Conservation (phyloP, 2,329 filamentous ascomycete genomes). For the Plectosphaerella sp. region DNA sequence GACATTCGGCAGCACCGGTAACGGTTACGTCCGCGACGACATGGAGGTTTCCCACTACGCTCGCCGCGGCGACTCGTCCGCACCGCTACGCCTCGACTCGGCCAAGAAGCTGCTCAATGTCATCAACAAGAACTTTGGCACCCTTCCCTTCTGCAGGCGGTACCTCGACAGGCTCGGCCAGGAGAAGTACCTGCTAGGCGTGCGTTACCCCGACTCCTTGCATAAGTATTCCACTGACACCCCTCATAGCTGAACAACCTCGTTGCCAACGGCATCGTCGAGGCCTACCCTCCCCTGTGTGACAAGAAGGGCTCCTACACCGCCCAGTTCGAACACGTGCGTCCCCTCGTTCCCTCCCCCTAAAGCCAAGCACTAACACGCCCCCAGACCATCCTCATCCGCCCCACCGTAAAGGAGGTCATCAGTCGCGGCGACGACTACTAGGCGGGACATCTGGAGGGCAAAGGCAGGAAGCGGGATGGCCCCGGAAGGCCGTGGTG, state of each 20-base stretch:
- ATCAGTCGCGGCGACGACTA: slow-evolving; percentile 84
- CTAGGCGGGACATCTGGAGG: slow-evolving; percentile 31
- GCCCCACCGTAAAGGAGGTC: slow-evolving; percentile 80
- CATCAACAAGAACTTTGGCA: slow-evolving; percentile 96
- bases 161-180: slow-evolving; percentile 91
- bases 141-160: slow-evolving; percentile 82
- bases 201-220: slow-evolving; percentile 42
- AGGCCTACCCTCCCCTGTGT: slow-evolving; percentile 83
- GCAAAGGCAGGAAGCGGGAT: too few relatives aligned
- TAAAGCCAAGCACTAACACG: background rate
- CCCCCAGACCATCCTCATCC: slow-evolving; percentile 66
- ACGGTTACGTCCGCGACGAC: slow-evolving; percentile 71
- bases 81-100: slow-evolving; percentile 71
- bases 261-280: slow-evolving; percentile 77
- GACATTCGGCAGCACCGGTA: slow-evolving; percentile 77
- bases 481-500: too few relatives aligned
- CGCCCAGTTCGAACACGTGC: slow-evolving; percentile 90
- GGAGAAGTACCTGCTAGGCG: slow-evolving; percentile 88
- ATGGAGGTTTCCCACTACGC: slow-evolving; percentile 89
- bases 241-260: slow-evolving; percentile 70
- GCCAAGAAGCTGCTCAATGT: slow-evolving; percentile 81
- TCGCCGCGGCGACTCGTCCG: slow-evolving; percentile 67
- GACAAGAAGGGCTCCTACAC: slow-evolving; percentile 95
- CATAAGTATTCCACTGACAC: slow-evolving; percentile 23
- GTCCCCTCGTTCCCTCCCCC: slow-evolving; percentile 26